phyloP scores from a whole-genome alignment of 164 flowering plant genomes.

The grape (Vitis vinifera) region ASM3070453v1 NC_081812.1:21469001-21469500 shows the following conservation, averaged over 20 bases:
- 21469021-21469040: too few relatives aligned
- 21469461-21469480: conserved; percentile 57
- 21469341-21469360: conserved; percentile 58
- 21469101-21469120: too few relatives aligned
- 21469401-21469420: conserved; percentile 66
- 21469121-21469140: too few relatives aligned
- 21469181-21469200: not conserved
- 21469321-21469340: conserved; percentile 40
- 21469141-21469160: not conserved
- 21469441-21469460: conserved; percentile 49
- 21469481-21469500: conserved; percentile 80
- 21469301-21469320: conserved; percentile 63
- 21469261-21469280: conserved; percentile 59
- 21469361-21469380: conserved; percentile 82
- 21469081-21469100: too few relatives aligned
- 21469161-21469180: not conserved
- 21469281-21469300: conserved; percentile 69
- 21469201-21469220: not conserved
- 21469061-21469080: too few relatives aligned
- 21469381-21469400: conserved; percentile 70
- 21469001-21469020: too few relatives aligned
- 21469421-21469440: conserved; percentile 81
- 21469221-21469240: conserved; percentile 34
- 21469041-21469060: too few relatives aligned
- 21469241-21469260: conserved; percentile 50